Percentiles rank a stretch among this genome's conserved stretches.
phyloP scores from a whole-genome alignment of 2,329 filamentous ascomycete species.

The Colletotrichum tabaci region DNA sequence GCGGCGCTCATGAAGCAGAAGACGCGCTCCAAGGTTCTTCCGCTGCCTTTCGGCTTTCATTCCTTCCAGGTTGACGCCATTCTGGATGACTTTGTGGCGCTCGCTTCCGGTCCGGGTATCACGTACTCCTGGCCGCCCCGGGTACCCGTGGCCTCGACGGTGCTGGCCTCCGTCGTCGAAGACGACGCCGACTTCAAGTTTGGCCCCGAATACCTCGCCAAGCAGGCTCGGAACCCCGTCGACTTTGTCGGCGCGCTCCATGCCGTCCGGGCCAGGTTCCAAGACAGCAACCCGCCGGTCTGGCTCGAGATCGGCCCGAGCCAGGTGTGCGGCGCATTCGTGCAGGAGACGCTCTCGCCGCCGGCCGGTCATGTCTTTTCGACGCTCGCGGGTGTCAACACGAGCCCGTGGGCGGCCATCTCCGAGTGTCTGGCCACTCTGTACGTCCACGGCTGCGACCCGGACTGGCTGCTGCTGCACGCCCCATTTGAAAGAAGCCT shows the following conservation, averaged over 20 bases:
- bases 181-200: neutral
- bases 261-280: conserved; percentile 51
- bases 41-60: conserved; percentile 56
- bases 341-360: conserved; percentile 48
- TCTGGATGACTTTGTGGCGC: conserved; percentile 63
- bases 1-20: conserved; percentile 59
- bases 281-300: conserved; percentile 65
- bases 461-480: conserved; percentile 16
- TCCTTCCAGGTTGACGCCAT: conserved; percentile 57
- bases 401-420: conserved; percentile 5
- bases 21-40: conserved; percentile 53
- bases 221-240: neutral
- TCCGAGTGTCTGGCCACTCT: conserved; percentile 7
- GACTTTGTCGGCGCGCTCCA: conserved; percentile 59
- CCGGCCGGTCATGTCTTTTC: neutral
- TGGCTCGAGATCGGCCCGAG: conserved; percentile 81
- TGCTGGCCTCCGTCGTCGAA: neutral
- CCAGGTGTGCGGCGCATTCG: conserved; percentile 74
- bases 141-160: conserved; percentile 17
- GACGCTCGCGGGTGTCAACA: neutral
- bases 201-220: neutral
- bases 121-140: conserved; percentile 15
- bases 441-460: conserved; percentile 1
- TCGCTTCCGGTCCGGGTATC: conserved; percentile 45
- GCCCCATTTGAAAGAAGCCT: neutral